phyloP scores from a whole-genome alignment of 1,139 yeast species.

The Suhomyces anneliseae region DNA sequence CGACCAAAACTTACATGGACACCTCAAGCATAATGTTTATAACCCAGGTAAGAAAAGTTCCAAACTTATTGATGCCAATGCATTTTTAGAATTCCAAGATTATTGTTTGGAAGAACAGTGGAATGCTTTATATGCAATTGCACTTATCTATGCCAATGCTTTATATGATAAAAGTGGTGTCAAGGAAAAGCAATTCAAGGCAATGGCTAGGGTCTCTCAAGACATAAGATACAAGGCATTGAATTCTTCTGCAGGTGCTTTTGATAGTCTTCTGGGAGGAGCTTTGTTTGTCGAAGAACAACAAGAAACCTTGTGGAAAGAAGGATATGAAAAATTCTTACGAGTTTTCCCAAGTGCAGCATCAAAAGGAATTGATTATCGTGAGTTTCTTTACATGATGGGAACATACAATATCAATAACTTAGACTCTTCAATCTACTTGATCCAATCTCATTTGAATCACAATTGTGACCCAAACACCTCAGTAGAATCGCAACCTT shows the following conservation, averaged over 20 bases:
- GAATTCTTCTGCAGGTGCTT: slow-evolving; percentile 57
- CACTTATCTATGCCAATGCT: slow-evolving; percentile 53
- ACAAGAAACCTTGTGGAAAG: slow-evolving; percentile 60
- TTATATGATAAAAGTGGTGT: slow-evolving; percentile 47
- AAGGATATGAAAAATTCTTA: slow-evolving; percentile 52
- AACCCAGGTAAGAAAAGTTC: slow-evolving; percentile 26
- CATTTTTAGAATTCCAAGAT: slow-evolving; percentile 57
- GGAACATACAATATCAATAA: slow-evolving; percentile 79
- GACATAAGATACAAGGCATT: slow-evolving; percentile 61
- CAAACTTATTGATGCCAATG: slow-evolving; percentile 41
- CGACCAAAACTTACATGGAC: slow-evolving; percentile 53
- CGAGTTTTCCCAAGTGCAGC: slow-evolving; percentile 47
- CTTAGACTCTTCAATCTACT: slow-evolving; percentile 61
- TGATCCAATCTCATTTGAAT: slow-evolving; percentile 68
- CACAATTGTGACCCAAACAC: slow-evolving; percentile 78
- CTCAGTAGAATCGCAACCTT: slow-evolving; percentile 49
- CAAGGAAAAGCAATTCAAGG: slow-evolving; percentile 45
- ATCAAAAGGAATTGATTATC: slow-evolving; percentile 38
- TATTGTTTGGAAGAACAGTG: slow-evolving; percentile 67
- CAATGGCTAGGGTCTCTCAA: slow-evolving; percentile 74
- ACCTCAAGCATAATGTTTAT: slow-evolving; percentile 53
- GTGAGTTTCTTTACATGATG: slow-evolving; percentile 58
- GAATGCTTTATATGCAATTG: slow-evolving; percentile 68
- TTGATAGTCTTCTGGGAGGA: slow-evolving; percentile 51
- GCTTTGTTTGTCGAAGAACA: slow-evolving; percentile 55